A percentile compares a stretch with the other conserved stretches of the same genome.
Conservation (phyloP, 257 asterid genomes). For the Haberlea rhodopensis region DNA sequence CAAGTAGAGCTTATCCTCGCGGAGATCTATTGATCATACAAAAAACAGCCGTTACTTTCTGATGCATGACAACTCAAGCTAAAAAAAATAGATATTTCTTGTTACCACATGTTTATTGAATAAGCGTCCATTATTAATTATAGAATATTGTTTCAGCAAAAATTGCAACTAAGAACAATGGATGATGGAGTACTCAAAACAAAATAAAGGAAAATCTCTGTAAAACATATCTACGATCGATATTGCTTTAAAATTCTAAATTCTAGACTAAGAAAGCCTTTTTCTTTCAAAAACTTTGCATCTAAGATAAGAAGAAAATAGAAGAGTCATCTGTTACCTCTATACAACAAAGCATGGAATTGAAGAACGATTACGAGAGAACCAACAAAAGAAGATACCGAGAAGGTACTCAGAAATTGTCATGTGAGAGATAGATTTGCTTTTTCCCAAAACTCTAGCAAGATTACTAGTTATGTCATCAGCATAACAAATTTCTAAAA, state of each 20-base stretch:
- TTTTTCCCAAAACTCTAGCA: not conserved
- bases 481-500: not conserved
- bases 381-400: not conserved
- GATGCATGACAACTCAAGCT: not conserved
- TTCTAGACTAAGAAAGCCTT: not conserved
- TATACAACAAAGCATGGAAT: too few species aligned
- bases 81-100: not conserved
- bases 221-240: too few species aligned
- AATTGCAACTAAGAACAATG: not conserved
- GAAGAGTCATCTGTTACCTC: too few species aligned
- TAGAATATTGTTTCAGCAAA: not conserved
- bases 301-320: not conserved
- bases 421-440: not conserved
- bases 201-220: not conserved
- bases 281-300: not conserved
- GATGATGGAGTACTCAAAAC: not conserved
- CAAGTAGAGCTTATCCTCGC: slow-evolving; percentile 86
- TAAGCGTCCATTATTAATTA: too few species aligned
- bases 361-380: not conserved
- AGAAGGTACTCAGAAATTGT: not conserved
- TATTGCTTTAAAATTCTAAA: not conserved
- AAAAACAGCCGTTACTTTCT: slow-evolving; percentile 10
- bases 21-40: slow-evolving; percentile 57
- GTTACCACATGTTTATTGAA: not conserved
- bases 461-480: not conserved